These are phyloP conservation scores for Exophiala bonariae DNA, from an alignment of 2,329 filamentous ascomycete species.

Conservation along the genomic window DNA sequence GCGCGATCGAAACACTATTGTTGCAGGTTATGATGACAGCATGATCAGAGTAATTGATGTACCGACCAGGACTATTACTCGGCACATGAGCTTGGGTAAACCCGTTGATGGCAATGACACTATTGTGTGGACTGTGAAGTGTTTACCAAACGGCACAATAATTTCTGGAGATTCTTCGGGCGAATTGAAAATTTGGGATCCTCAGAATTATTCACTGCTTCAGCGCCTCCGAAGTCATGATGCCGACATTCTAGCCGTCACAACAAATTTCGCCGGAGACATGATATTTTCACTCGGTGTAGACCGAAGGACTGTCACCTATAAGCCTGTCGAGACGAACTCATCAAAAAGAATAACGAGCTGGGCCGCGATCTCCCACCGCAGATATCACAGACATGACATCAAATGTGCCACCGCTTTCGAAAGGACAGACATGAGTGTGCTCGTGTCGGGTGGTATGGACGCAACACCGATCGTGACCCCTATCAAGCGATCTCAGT, in stretches of 20 bases:
- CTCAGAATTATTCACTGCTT: conserved; percentile 82
- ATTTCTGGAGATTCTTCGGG: conserved; percentile 94
- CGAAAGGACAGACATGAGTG: conserved; percentile 78
- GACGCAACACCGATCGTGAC: conserved; percentile 82
- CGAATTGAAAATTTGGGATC: conserved; percentile 90
- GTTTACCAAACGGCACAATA: conserved; percentile 81
- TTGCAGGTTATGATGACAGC: conserved; percentile 94
- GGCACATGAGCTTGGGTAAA: conserved; percentile 82
- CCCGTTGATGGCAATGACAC: conserved; percentile 82
- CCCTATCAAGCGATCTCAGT: conserved; percentile 64
- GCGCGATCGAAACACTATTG: conserved; percentile 76
- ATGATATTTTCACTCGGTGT: conserved; percentile 88
- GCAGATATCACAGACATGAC: conserved; percentile 87
- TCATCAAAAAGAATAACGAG: conserved; percentile 52
- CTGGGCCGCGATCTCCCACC: conserved; percentile 85
- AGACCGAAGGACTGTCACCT: conserved; percentile 82
- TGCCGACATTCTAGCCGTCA: conserved; percentile 87
- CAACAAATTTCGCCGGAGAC: conserved; percentile 74
- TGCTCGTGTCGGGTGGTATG: conserved; percentile 87
- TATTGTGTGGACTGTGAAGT: conserved; percentile 91
- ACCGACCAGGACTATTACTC: conserved; percentile 70
- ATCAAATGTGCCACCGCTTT: conserved; percentile 93
- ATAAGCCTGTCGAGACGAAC: conserved; percentile 61
- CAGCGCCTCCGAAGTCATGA: conserved; percentile 86
- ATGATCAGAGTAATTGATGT: conserved; percentile 91